phyloP scores from a whole-genome alignment of 2,329 filamentous ascomycete genomes.

The Claviceps africana region DNA sequence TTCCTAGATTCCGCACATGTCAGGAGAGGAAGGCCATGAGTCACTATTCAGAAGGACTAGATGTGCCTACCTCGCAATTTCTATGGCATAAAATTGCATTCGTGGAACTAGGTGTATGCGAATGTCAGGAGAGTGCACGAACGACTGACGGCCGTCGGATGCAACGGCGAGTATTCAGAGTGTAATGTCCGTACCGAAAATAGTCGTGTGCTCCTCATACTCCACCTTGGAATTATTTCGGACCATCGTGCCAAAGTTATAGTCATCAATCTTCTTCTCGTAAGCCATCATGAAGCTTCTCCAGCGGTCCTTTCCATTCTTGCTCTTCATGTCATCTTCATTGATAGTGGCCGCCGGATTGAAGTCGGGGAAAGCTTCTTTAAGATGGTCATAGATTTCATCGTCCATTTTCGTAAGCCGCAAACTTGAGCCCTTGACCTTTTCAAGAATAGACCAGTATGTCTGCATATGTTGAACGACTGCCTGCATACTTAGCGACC shows the following conservation, averaged over 20 bases:
- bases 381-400: conserved; percentile 84
- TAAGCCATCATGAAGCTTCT: conserved; percentile 87
- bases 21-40: background rate
- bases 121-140: background rate
- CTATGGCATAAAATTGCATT: conserved; percentile 42
- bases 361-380: conserved; percentile 81
- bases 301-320: conserved; percentile 86
- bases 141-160: background rate
- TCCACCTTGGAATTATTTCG: conserved; percentile 64
- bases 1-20: conserved; percentile 41
- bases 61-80: conserved; percentile 29
- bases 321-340: conserved; percentile 97
- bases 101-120: conserved; percentile 29
- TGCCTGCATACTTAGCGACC: conserved; percentile 9
- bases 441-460: conserved; percentile 93
- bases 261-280: conserved; percentile 91
- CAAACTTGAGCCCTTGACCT: conserved; percentile 73
- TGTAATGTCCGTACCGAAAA: conserved; percentile 62
- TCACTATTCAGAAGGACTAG: background rate
- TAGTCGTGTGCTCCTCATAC: conserved; percentile 79
- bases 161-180: background rate
- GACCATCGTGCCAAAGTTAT: conserved; percentile 94
- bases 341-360: conserved; percentile 67
- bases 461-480: conserved; percentile 93
- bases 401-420: conserved; percentile 90